Base-by-base conservation (phyloP, 164 flowering plant species). In the Dillenia suffruticosa region DNA sequence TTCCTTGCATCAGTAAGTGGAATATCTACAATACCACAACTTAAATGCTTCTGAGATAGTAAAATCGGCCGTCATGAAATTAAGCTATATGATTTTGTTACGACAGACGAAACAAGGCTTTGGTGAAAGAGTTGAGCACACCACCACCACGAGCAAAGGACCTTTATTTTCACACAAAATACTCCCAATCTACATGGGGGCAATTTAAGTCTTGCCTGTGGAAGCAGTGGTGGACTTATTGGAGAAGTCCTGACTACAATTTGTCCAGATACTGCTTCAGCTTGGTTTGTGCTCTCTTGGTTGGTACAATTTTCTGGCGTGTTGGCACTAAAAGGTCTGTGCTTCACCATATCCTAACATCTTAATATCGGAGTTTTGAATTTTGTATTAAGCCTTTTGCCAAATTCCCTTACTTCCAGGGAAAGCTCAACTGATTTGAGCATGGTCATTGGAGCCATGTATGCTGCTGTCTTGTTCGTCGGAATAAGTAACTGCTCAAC, bases 191-290 rank as follows among this genome's bases (percentile, higher is more conserved):
- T 12, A 55, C 75, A 32, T 76, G 74, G 77, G 86, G 80, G 0
- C 97, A 90, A 54, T 88, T 86, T 74, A 86, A 82, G 66, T 77
- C 89, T 51, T 81, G 90, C 74, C 65, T 85, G 8, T 78, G 88
- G 88, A 83, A 90, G 66, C 78, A 84, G 52, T 80, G 87, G 84
- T 78, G 76, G 87, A 80, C 87, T 59, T 79, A 81, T 22, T 94
- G 99, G 99, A 81, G 99, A 78, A 94, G 93, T 66, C 97, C 97
- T 19, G 95, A 89, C 17, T 94, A 91, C 56, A 94, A 89, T 74
- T 90, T 89, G 51, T 90, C 83, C 14, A 66, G 96, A 68, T 81
- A 54, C 74, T 84, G 75, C 74, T 94, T 86, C 77, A 88, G 92
- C 47, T 66, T 94, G 49, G 77, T 70, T 24, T 67, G 84, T 60